phyloP scores from a whole-genome alignment of 352 stramenopile species.

The Phytopythium kandeliae region DNA sequence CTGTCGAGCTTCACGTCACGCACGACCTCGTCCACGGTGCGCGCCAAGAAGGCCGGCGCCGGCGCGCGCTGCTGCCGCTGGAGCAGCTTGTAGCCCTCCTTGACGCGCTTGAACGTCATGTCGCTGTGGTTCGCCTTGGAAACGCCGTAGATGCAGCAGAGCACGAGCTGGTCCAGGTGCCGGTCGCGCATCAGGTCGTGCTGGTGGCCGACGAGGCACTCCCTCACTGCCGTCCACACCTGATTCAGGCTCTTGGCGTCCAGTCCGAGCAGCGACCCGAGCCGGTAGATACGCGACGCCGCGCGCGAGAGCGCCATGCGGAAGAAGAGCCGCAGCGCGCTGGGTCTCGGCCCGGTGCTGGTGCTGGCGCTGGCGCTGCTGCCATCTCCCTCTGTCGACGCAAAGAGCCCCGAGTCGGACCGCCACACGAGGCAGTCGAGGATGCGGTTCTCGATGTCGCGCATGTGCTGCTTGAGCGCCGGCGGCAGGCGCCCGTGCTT shows the following conservation, averaged over 20 bases:
- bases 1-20: slow-evolving; percentile 73
- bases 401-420: slow-evolving; percentile 66
- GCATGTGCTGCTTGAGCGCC: slow-evolving; percentile 81
- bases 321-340: slow-evolving; percentile 73
- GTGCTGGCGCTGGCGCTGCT: background rate
- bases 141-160: slow-evolving; percentile 82
- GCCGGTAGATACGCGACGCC: slow-evolving; percentile 69
- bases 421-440: slow-evolving; percentile 72
- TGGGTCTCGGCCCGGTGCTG: background rate
- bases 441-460: slow-evolving; percentile 81
- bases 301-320: slow-evolving; percentile 82
- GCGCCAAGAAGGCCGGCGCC: slow-evolving; percentile 16
- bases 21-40: slow-evolving; percentile 59
- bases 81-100: slow-evolving; percentile 73
- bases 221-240: slow-evolving; percentile 83
- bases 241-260: slow-evolving; percentile 77
- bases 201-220: slow-evolving; percentile 61
- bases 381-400: background rate
- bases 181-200: slow-evolving; percentile 62
- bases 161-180: slow-evolving; percentile 74
- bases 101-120: slow-evolving; percentile 68
- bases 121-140: slow-evolving; percentile 78
- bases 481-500: slow-evolving; percentile 73
- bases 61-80: slow-evolving; percentile 21
- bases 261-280: slow-evolving; percentile 63